Percentiles rank a stretch among this genome's conserved stretches.
These are phyloP conservation scores for Penicillium brasilianum DNA, from an alignment of 2,329 filamentous ascomycete genomes.

Conservation along the genomic window DNA sequence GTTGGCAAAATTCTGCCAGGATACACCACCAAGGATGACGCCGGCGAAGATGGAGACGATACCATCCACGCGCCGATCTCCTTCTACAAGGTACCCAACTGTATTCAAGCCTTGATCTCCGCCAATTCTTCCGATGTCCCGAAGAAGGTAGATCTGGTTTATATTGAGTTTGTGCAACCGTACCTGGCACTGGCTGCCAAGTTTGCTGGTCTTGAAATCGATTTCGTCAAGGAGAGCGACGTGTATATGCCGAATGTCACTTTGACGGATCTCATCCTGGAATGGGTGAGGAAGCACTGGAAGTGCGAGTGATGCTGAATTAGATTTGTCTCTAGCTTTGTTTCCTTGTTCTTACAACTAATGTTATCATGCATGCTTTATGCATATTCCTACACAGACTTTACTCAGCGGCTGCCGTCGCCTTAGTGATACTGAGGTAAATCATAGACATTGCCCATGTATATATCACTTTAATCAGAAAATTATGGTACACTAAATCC, in stretches of 20 bases:
- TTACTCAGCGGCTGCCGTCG: not conserved
- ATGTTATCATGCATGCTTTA: not conserved
- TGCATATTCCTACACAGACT: not conserved
- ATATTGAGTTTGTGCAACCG: constrained; percentile 86
- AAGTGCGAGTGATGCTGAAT: constrained; percentile 33
- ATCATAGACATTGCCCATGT: not conserved
- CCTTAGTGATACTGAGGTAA: not conserved
- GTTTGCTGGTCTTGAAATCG: constrained; percentile 59
- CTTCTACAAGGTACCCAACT: constrained; percentile 82
- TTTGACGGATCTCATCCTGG: constrained; percentile 62
- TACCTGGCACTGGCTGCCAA: constrained; percentile 79
- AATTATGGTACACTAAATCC: constrained; percentile 24
- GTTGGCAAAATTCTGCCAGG: constrained; percentile 65
- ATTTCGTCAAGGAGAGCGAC: constrained; percentile 55
- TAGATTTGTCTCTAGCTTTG: not conserved
- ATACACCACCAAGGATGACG: constrained; percentile 88
- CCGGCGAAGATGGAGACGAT: constrained; percentile 84
- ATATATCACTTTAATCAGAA: not conserved
- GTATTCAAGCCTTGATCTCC: constrained; percentile 71
- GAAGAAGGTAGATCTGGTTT: constrained; percentile 82
- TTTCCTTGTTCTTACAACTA: not conserved
- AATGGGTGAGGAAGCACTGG: constrained; percentile 66
- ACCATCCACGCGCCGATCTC: constrained; percentile 77
- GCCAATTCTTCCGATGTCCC: constrained; percentile 55
- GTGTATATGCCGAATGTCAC: constrained; percentile 59